phyloP scores from a whole-genome alignment of 345 rosid genomes.

The Heritiera littoralis region DNA sequence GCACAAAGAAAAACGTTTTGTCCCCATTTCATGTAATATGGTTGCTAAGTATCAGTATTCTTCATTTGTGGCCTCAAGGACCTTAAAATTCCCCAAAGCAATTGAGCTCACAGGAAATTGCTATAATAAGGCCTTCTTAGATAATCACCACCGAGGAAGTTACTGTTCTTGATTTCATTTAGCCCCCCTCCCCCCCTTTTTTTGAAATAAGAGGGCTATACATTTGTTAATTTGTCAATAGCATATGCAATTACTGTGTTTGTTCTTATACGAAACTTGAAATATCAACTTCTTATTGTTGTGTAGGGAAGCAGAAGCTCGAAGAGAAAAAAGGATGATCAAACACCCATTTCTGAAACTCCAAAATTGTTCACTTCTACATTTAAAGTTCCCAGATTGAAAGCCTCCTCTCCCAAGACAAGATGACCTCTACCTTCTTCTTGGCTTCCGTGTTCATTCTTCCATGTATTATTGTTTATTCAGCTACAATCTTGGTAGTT shows the following conservation, averaged over 20 bases:
- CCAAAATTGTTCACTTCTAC: conserved; percentile 68
- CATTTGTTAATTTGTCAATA: neutral
- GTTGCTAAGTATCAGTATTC: neutral
- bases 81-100: neutral
- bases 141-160: neutral
- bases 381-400: conserved; percentile 83
- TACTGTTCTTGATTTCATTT: neutral
- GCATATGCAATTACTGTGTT: neutral
- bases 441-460: neutral
- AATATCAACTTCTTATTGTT: conserved; percentile 2
- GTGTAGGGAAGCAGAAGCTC: conserved; percentile 50
- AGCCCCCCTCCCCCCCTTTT: too few species aligned
- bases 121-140: neutral
- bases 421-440: conserved; percentile 11
- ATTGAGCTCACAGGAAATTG: neutral
- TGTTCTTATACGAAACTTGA: neutral
- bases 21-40: neutral
- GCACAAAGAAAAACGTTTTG: neutral
- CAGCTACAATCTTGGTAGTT: neutral
- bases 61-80: neutral
- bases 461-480: neutral
- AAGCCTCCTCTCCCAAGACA: conserved; percentile 33
- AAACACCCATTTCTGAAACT: conserved; percentile 33
- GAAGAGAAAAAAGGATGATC: conserved; percentile 61
- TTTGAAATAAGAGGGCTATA: neutral